Conservation (phyloP, 2,329 filamentous ascomycete species). For the Epichloe baconii region DNA sequence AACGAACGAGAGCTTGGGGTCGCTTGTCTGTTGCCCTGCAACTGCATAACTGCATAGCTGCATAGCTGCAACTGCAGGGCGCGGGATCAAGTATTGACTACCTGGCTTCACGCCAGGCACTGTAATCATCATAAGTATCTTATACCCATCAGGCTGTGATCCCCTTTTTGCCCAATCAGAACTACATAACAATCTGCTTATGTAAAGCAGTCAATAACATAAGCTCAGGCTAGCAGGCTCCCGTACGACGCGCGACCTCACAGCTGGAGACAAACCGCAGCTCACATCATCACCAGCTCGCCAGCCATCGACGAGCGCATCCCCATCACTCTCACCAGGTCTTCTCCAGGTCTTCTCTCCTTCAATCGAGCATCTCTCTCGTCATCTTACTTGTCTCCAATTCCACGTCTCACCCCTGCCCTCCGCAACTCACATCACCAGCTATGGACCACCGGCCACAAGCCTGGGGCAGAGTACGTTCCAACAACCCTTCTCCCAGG, state of each 20-base stretch:
- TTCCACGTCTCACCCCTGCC: neutral
- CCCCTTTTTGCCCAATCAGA: constrained; percentile 18
- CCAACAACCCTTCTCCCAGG: constrained; percentile 7
- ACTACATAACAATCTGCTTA: constrained; percentile 12
- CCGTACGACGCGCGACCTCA: constrained; percentile 23
- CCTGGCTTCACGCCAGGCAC: neutral
- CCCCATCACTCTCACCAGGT: neutral
- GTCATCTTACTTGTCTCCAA: neutral
- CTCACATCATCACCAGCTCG: constrained; percentile 8
- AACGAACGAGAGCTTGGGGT: too few species aligned
- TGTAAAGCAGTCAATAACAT: constrained; percentile 11
- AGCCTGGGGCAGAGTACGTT: constrained; percentile 57
- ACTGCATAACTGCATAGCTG: too few species aligned
- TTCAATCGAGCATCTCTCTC: neutral
- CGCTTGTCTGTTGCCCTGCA: too few species aligned
- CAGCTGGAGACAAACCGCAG: neutral
- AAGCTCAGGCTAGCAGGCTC: constrained; percentile 16
- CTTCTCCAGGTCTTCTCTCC: neutral
- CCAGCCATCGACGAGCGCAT: constrained; percentile 7
- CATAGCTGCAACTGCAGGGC: neutral
- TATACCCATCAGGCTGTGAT: neutral
- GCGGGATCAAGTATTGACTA: neutral
- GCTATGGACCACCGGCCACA: constrained; percentile 61
- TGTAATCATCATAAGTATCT: neutral
- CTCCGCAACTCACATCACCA: constrained; percentile 7